Base-by-base conservation (phyloP, 805 yeast genomes). In the Sungouiella blattae region DNA sequence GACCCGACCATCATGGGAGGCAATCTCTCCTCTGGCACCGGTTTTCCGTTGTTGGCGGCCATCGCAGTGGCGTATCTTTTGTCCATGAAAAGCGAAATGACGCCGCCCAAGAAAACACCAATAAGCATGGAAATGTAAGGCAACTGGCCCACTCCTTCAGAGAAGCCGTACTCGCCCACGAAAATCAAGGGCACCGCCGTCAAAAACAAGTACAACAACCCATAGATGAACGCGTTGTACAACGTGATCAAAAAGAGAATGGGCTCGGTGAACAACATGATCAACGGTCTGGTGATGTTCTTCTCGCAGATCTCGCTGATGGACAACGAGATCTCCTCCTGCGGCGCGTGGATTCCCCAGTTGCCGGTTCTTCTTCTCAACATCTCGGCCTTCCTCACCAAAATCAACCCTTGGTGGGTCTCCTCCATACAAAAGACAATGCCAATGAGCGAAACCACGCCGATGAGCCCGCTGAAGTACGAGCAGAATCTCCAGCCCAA, bases 401-500 rank as follows among this genome's bases (percentile, higher is more conserved):
- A 58, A 34, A 86, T 69, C 8, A 78, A 67, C 12, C 88, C 87
- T 46, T 80, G 84, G 53, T 84, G 87, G 1, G 87, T 77, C 60
- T 86, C 95, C 35, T 70, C 72, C 40, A 64, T 64, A 38, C 77
- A 66, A n/a, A 83, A 46, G 0, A 66, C 38, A 13, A 68, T 55
- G 11, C 62, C 39, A 1, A 71, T 50, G 1, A 66, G 47, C 9
- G 74, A 65, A 4, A 73, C 57, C 3, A 69, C 61, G 13, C 73
- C 73, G 55, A 82, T 57, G 36, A 84, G 78, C 42, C 85, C 91
- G 2, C 80, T 71, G 37, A 86, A 62, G 57, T 85, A 87, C 44
- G 69, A 72, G 9, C 85, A 73, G 95, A 94, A 87, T 53, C 95
- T 70, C 94, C 95, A 86, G 12, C 87, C 86, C 28, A 87, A 64